Conservation (phyloP, 768 basidiomycete species). For the Rhizopogon salebrosus region DNA sequence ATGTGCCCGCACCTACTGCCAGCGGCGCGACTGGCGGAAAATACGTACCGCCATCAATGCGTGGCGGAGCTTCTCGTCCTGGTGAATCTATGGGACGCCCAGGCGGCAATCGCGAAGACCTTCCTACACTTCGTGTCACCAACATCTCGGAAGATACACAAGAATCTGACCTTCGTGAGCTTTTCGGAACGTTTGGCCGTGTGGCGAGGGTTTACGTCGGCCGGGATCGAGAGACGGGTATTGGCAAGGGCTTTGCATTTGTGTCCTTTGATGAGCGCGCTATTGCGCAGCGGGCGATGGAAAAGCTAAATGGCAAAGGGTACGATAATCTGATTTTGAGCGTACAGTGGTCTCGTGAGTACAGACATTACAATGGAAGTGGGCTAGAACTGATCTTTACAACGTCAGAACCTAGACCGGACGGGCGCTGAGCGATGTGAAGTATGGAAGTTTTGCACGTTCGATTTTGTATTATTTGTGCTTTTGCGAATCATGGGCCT, state of each 20-base stretch:
- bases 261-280: constrained; percentile 87
- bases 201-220: constrained; percentile 92
- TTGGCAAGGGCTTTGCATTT: constrained; percentile 96
- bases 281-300: constrained; percentile 81
- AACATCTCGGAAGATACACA: constrained; percentile 95
- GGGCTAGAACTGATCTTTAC: not conserved
- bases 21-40: constrained; percentile 55
- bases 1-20: constrained; percentile 21
- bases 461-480: not conserved
- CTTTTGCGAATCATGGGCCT: not conserved
- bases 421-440: constrained; percentile 25
- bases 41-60: constrained; percentile 94
- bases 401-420: constrained; percentile 38
- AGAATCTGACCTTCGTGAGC: constrained; percentile 88
- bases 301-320: constrained; percentile 86
- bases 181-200: constrained; percentile 83
- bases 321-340: constrained; percentile 88
- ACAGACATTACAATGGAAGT: not conserved
- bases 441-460: not conserved
- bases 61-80: constrained; percentile 57
- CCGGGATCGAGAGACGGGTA: constrained; percentile 88
- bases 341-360: constrained; percentile 63
- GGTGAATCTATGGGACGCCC: constrained; percentile 68
- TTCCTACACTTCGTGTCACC: constrained; percentile 94
- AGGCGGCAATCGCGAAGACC: constrained; percentile 71